Evolutionary conservation across 768 basidiomycete species (phyloP).

Genomic region (Serendipita vermifera): DNA sequence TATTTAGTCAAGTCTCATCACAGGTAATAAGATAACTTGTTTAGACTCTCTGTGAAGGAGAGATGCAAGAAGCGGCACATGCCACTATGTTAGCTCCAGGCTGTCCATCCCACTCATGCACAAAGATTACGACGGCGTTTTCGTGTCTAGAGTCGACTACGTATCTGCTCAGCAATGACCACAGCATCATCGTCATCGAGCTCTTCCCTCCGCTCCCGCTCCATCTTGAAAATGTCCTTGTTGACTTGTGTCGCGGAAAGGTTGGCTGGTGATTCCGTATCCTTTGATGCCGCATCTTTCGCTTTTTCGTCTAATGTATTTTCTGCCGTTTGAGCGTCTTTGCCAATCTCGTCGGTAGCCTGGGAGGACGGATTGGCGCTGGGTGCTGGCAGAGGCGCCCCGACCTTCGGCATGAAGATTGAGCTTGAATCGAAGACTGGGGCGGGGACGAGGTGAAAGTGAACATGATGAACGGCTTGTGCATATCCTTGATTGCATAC

Average conservation of each 20-base stretch:
- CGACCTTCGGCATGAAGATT: background rate
- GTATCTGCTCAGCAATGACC: conserved; percentile 33
- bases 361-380: background rate
- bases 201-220: conserved; percentile 43
- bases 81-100: too few relatives aligned
- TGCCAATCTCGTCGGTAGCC: too few relatives aligned
- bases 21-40: too few relatives aligned
- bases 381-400: background rate
- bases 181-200: conserved; percentile 48
- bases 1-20: too few relatives aligned
- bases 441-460: conserved; percentile 66
- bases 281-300: background rate
- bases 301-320: background rate
- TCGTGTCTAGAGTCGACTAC: conserved; percentile 26
- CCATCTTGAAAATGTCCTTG: conserved; percentile 46
- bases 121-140: too few relatives aligned
- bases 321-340: background rate
- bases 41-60: too few relatives aligned
- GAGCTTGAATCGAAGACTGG: conserved; percentile 31
- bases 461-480: conserved; percentile 68
- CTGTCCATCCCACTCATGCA: too few relatives aligned
- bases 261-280: conserved; percentile 12
- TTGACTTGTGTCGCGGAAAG: conserved; percentile 26
- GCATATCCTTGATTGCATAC: conserved; percentile 76
- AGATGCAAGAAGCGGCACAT: too few relatives aligned